phyloP scores from a whole-genome alignment of 2,329 filamentous ascomycete genomes.

The Pochonia chlamydosporia region DNA sequence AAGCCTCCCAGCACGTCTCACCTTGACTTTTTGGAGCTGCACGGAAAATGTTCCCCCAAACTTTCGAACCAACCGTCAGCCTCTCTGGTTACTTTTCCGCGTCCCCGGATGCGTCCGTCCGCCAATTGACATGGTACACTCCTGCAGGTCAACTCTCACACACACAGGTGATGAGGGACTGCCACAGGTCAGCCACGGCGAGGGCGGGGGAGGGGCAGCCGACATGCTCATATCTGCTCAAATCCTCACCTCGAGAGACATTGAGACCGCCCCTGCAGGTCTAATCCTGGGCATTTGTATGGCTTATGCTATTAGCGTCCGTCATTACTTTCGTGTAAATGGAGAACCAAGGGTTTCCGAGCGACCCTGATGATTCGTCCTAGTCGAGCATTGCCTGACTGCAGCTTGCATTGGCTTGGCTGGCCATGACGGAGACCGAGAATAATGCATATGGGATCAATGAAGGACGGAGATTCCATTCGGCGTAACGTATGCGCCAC shows the following conservation, averaged over 20 bases:
- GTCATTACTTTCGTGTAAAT: not conserved
- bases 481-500: no score
- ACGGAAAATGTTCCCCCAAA: no score
- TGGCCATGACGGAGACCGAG: not conserved
- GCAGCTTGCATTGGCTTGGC: not conserved
- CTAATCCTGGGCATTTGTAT: not conserved
- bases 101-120: no score
- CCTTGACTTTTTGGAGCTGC: no score
- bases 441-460: no score
- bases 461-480: no score
- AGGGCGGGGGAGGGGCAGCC: not conserved
- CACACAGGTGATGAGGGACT: not conserved
- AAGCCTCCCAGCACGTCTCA: no score
- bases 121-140: no score
- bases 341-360: not conserved
- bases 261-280: not conserved
- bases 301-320: not conserved
- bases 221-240: not conserved
- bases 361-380: slow-evolving; percentile 1
- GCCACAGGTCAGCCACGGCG: not conserved
- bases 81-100: no score
- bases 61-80: no score
- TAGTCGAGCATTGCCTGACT: not conserved
- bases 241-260: no score
- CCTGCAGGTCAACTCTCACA: not conserved